Base-by-base conservation (phyloP, 1,139 yeast genomes). In the Sugiyamaella xylanicola region DNA sequence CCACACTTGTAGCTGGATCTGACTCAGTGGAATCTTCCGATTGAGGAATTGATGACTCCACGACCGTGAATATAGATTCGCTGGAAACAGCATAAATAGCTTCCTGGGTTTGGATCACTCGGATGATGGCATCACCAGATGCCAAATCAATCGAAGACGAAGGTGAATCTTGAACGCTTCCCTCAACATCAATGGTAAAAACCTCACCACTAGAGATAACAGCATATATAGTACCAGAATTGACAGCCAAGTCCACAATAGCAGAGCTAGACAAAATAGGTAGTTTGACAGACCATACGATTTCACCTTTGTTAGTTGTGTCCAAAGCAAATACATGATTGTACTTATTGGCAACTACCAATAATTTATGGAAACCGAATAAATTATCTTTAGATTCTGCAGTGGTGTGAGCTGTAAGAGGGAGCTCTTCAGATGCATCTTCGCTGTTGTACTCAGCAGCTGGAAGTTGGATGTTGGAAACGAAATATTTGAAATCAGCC, bases 281-380 rank as follows among this genome's bases (percentile, higher is more conserved):
- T 11, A 53, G 58, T 25, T 72, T 70, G 29, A 74, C 58, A 5
- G 63, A 65, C 87, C 87, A 83, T 2, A 67, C 64, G 13, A 65
- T 51, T 2, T 63, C 57, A 15, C 83, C 83, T 17, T 66, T 53
- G 19, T 53, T 63, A 2, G 71, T 61, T 1, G 80, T 70, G 59
- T 80, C 77, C 20, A 81, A 65, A 0, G 82, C 83, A 32, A 74
- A 69, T 1, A 80, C 58, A 47, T 73, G 72, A 3, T 82, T 83
- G 35, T 67, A 64, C 13, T 64, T 63, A 0, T 84, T 77, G 1
- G 78, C 75, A 0, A 77, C 73, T 1, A 83, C 71, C 36, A 84
- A 65, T 8, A 69, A 66, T 62, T 84, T 82, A 21, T 73, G 67
- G 56, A 80, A 76, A 0, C 87, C 87, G 71, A 82, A 83, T 20